Percentiles rank a stretch among this genome's conserved stretches.
phyloP scores from a whole-genome alignment of 805 yeast genomes.

The Scheffersomyces spartinae region DNA sequence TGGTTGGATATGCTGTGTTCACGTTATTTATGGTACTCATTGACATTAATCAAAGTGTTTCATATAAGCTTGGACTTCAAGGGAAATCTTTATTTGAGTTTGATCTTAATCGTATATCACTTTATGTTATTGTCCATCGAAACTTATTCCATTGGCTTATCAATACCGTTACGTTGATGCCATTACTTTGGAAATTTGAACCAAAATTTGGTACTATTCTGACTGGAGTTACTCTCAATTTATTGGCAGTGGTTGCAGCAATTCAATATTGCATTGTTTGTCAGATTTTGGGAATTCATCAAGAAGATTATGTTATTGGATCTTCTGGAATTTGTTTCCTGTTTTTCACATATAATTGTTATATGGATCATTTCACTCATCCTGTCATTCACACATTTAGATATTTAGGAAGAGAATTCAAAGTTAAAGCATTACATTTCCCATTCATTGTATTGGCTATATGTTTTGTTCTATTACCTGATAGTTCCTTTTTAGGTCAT shows the following conservation, averaged over 20 bases:
- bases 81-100: slow-evolving; percentile 9
- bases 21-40: too few relatives aligned
- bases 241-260: slow-evolving; percentile 61
- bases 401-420: slow-evolving; percentile 22
- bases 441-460: slow-evolving; percentile 46
- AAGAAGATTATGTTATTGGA: slow-evolving; percentile 47
- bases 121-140: slow-evolving; percentile 65
- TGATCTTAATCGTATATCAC: slow-evolving; percentile 43
- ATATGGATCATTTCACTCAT: slow-evolving; percentile 22
- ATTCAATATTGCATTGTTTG: slow-evolving; percentile 49
- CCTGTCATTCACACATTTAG: slow-evolving; percentile 27
- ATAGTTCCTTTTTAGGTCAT: slow-evolving; percentile 67
- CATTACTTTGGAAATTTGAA: slow-evolving; percentile 59
- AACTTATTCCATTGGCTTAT: slow-evolving; percentile 48
- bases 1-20: slow-evolving; percentile 26
- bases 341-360: slow-evolving; percentile 50
- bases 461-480: slow-evolving; percentile 45
- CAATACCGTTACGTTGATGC: slow-evolving; percentile 45
- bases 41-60: background rate
- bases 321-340: slow-evolving; percentile 69
- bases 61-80: too few relatives aligned
- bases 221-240: slow-evolving; percentile 69
- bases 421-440: slow-evolving; percentile 45
- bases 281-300: slow-evolving; percentile 35
- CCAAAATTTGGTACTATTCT: slow-evolving; percentile 69